Evolutionary conservation across 495 filamentous ascomycete species (phyloP).

Genomic region (Aspergillus wentii): DNA sequence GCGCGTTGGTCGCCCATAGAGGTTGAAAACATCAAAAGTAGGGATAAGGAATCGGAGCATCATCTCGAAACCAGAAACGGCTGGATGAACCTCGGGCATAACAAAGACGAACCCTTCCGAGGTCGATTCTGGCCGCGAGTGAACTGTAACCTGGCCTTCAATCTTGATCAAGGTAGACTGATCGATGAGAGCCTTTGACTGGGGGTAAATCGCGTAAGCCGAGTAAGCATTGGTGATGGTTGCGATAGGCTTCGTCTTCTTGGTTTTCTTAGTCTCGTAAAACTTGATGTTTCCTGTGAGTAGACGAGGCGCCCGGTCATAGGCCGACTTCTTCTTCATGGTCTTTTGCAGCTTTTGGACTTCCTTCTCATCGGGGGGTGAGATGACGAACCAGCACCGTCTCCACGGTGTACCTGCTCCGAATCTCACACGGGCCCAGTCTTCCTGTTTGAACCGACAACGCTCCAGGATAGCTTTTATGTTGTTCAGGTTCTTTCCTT

Average conservation of each 20-base stretch:
- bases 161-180: constrained; percentile 92
- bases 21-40: constrained; percentile 84
- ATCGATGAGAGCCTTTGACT: constrained; percentile 88
- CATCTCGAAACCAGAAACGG: constrained; percentile 91
- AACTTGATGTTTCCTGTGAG: constrained; percentile 89
- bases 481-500: constrained; percentile 81
- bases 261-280: constrained; percentile 90
- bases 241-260: constrained; percentile 85
- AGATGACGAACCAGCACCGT: constrained; percentile 92
- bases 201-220: constrained; percentile 92
- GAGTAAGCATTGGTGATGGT: constrained; percentile 87
- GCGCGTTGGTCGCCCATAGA: constrained; percentile 87
- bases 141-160: constrained; percentile 84
- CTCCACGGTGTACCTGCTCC: constrained; percentile 95
- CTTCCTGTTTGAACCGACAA: constrained; percentile 68
- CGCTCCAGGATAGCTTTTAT: constrained; percentile 83
- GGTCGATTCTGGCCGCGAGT: constrained; percentile 64
- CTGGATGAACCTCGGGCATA: constrained; percentile 91
- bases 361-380: constrained; percentile 89
- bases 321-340: constrained; percentile 78
- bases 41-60: constrained; percentile 95
- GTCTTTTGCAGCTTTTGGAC: constrained; percentile 76
- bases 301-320: constrained; percentile 62
- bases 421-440: constrained; percentile 95
- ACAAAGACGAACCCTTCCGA: constrained; percentile 94